Conservation (phyloP, 352 stramenopile genomes). For the Globisporangium iwayamae region DNA sequence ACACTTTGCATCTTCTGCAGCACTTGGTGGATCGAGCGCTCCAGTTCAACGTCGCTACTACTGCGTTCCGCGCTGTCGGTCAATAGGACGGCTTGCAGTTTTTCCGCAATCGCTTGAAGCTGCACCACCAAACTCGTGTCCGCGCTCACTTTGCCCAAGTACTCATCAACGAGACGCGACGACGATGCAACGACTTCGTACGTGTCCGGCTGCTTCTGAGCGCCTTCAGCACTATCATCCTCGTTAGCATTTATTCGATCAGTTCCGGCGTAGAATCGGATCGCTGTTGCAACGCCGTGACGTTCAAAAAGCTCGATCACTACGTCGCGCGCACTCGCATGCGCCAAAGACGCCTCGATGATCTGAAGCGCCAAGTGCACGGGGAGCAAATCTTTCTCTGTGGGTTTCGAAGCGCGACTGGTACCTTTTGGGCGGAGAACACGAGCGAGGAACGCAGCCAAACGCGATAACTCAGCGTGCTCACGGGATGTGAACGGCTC, state of each 20-base stretch:
- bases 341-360: conserved; percentile 32
- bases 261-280: conserved; percentile 41
- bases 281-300: conserved; percentile 44
- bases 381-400: conserved; percentile 27
- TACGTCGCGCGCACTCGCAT: conserved; percentile 17
- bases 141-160: conserved; percentile 32
- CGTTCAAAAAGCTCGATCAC: conserved; percentile 46
- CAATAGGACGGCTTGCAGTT: conserved; percentile 21
- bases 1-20: conserved; percentile 29
- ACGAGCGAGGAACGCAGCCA: conserved; percentile 50
- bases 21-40: conserved; percentile 7
- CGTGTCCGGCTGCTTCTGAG: conserved; percentile 13
- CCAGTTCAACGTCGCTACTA: neutral
- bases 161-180: conserved; percentile 36
- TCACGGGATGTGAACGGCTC: conserved; percentile 26
- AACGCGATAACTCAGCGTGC: conserved; percentile 27
- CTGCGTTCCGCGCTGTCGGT: neutral
- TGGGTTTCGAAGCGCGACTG: neutral
- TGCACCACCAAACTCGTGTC: conserved; percentile 29
- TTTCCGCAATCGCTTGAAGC: conserved; percentile 26
- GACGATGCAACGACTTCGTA: conserved; percentile 29
- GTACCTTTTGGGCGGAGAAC: conserved; percentile 47
- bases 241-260: neutral
- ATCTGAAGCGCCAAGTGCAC: conserved; percentile 49
- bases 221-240: neutral